Percentiles rank a stretch among this genome's conserved stretches.
Evolutionary conservation across 768 basidiomycete species (phyloP).

Genomic region (Sarcomyxa edulis): DNA sequence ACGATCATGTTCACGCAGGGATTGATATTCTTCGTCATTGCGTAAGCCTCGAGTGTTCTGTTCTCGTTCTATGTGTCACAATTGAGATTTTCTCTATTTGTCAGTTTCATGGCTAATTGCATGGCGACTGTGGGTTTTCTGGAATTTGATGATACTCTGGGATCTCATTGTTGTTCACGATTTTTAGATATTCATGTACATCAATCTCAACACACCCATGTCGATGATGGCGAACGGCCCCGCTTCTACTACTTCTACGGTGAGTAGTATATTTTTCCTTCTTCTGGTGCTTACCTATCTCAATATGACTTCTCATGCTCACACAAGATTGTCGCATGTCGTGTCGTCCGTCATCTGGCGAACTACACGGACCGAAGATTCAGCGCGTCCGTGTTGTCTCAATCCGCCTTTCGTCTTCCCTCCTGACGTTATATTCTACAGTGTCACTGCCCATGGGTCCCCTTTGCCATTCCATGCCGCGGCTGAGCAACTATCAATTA

Average conservation of each 20-base stretch:
- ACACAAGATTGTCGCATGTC: slow-evolving; percentile 41
- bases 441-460: no score
- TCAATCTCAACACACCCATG: slow-evolving; percentile 50
- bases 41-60: slow-evolving; percentile 35
- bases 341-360: slow-evolving; percentile 39
- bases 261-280: slow-evolving; percentile 21
- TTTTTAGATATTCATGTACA: slow-evolving; percentile 40
- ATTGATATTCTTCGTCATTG: slow-evolving; percentile 65
- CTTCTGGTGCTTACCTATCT: not conserved
- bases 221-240: slow-evolving; percentile 54
- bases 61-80: not conserved
- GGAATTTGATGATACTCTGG: not conserved
- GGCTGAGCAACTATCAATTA: no score
- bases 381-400: no score
- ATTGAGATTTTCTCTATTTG: slow-evolving; percentile 9
- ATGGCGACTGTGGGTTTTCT: slow-evolving; percentile 38
- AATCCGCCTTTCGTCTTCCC: no score
- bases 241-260: slow-evolving; percentile 55
- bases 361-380: slow-evolving; percentile 37
- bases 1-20: slow-evolving; percentile 68
- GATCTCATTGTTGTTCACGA: slow-evolving; percentile 4
- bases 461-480: no score
- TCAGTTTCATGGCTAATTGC: slow-evolving; percentile 65
- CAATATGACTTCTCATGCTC: not conserved
- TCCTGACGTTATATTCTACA: no score